A percentile compares a stretch with the other conserved stretches of the same genome.
Evolutionary conservation across 139 green algal species (phyloP).

Genomic region (Limnomonas spitsbergensis): DNA sequence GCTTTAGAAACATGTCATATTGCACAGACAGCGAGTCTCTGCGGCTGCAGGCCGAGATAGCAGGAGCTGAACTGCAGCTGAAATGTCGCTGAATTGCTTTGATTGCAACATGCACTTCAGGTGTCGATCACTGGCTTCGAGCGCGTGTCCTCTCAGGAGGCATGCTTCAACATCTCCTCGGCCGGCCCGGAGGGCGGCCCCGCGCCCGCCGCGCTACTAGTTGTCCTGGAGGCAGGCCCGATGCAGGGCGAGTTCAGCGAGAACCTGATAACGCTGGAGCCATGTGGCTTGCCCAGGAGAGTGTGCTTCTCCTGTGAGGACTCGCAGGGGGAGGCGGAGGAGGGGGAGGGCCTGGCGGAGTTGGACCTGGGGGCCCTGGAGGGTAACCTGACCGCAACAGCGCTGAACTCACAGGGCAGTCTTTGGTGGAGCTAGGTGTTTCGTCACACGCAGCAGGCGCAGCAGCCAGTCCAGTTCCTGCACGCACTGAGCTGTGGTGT

Average conservation of each 20-base stretch:
- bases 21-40: too few species aligned
- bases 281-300: background rate
- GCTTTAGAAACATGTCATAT: too few species aligned
- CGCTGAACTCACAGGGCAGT: conserved; percentile 2
- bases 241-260: background rate
- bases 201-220: background rate
- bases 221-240: background rate
- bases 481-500: too few species aligned
- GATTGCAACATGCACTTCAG: too few species aligned
- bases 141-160: background rate
- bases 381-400: background rate
- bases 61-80: too few species aligned
- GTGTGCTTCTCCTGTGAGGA: background rate
- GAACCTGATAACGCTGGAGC: conserved; percentile 3
- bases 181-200: background rate
- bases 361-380: background rate
- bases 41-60: too few species aligned
- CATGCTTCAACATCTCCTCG: background rate
- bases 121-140: background rate
- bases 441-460: too few species aligned
- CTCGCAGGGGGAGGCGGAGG: background rate
- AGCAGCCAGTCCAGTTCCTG: too few species aligned
- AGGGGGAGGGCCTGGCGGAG: background rate
- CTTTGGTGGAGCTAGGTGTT: too few species aligned
- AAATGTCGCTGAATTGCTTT: too few species aligned